Conservation (phyloP, 208 protist genomes). For the Acanthamoeba castellanii region DNA sequence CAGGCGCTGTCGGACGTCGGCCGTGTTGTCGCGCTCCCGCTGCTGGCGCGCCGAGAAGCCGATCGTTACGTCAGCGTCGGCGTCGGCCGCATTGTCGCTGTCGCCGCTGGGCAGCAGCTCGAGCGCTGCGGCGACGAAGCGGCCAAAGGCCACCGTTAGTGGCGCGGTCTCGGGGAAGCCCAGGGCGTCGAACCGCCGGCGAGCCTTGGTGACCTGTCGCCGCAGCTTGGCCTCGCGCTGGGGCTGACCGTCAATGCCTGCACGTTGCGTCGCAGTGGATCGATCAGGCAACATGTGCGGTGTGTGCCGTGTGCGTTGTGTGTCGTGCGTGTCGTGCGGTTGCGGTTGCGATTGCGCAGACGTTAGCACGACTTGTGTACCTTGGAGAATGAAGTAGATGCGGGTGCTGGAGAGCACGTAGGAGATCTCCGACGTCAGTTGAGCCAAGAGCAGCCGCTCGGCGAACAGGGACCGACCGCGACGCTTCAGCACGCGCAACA, state of each 20-base stretch:
- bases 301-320: not conserved
- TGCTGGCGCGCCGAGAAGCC: not conserved
- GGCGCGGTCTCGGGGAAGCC: not conserved
- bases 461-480: not conserved
- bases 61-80: not conserved
- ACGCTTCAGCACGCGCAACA: not conserved
- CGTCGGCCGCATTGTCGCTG: not conserved
- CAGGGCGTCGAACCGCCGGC: slow-evolving; percentile 2
- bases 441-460: not conserved
- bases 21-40: not conserved
- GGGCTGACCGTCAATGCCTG: not conserved
- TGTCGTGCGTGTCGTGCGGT: not conserved
- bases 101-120: not conserved
- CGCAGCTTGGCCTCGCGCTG: slow-evolving; percentile 7
- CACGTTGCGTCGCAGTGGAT: not conserved
- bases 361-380: too few relatives aligned
- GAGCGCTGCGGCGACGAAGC: not conserved
- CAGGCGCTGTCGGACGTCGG: not conserved
- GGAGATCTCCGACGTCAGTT: not conserved
- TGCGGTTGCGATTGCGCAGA: too few relatives aligned
- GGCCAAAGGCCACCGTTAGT: not conserved
- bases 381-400: not conserved
- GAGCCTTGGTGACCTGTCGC: not conserved
- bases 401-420: slow-evolving; percentile 34
- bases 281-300: not conserved